Conservation (phyloP, 177 flowering plant genomes). For the Tripterygium wilfordii region DNA sequence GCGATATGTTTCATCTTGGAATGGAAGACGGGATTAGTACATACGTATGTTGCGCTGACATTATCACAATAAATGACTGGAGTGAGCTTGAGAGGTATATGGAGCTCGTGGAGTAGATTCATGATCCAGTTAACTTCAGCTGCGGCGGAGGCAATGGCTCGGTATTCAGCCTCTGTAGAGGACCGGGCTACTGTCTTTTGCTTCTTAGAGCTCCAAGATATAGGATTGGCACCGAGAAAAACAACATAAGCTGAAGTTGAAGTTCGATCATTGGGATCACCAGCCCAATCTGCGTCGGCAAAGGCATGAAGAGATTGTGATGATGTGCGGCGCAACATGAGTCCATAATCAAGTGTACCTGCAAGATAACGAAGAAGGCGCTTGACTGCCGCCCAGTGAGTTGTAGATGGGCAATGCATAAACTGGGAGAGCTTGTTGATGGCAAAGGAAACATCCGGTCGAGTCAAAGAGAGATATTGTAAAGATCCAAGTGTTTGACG, state of each 20-base stretch:
- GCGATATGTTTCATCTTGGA: too few species aligned
- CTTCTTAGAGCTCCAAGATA: too few species aligned
- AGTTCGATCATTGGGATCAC: too few species aligned
- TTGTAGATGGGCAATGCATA: conserved; percentile 7
- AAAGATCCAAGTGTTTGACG: conserved; percentile 2
- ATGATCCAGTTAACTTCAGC: neutral
- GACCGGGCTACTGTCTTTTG: too few species aligned
- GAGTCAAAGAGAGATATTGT: conserved; percentile 1
- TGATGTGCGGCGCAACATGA: neutral
- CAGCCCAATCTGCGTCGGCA: conserved; percentile 2
- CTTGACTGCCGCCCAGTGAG: conserved; percentile 1
- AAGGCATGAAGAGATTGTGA: neutral
- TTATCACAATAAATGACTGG: conserved; percentile 6
- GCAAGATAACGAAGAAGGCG: conserved; percentile 5
- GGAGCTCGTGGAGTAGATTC: neutral
- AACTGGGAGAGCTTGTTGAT: conserved; percentile 10
- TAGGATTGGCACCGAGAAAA: too few species aligned
- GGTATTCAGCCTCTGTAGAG: too few species aligned
- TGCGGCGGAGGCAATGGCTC: neutral
- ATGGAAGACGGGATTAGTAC: conserved; percentile 4
- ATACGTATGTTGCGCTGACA: neutral
- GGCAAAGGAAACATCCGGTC: conserved; percentile 7
- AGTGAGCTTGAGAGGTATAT: neutral
- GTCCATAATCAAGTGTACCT: neutral
- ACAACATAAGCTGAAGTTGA: too few species aligned